A percentile compares a stretch with the other conserved stretches of the same genome.
Conservation (phyloP, 345 rosid genomes). For the Anacardium occidentale region DNA sequence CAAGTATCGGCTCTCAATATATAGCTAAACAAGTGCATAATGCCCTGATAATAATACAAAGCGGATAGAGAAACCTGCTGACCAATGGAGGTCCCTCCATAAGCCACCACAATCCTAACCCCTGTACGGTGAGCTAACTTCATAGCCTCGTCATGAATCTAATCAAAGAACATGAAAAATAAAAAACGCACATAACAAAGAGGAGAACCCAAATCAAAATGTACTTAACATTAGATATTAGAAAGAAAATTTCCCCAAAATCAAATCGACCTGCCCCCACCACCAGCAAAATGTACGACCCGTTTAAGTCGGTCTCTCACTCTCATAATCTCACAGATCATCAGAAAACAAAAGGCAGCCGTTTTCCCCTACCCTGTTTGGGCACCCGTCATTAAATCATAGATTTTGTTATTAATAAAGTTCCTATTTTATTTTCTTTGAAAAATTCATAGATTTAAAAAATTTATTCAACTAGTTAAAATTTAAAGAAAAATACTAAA, state of each 20-base stretch:
- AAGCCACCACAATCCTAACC: conserved; percentile 42
- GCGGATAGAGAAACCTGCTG: conserved; percentile 34
- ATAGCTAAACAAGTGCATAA: too few relatives aligned
- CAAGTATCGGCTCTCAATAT: too few relatives aligned
- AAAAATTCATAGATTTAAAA: too few relatives aligned
- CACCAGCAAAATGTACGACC: conserved; percentile 7
- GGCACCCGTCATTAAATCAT: conserved; percentile 62
- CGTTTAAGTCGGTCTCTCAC: conserved; percentile 13
- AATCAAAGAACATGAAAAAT: background rate
- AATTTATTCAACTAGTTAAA: too few relatives aligned
- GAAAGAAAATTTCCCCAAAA: background rate
- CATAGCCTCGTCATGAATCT: conserved; percentile 53
- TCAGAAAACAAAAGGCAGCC: conserved; percentile 56
- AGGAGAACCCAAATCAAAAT: background rate
- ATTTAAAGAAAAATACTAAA: too few relatives aligned
- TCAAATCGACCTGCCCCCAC: conserved; percentile 37
- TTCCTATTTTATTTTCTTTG: too few relatives aligned
- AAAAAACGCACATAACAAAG: background rate
- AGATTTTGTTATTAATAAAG: too few relatives aligned
- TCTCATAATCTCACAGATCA: conserved; percentile 35
- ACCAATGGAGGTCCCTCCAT: conserved; percentile 49
- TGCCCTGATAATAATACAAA: background rate
- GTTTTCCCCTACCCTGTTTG: conserved; percentile 64
- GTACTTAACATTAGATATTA: background rate
- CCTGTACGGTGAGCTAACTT: conserved; percentile 49